These are phyloP conservation scores for Auricularia sp. DNA, from an alignment of 768 basidiomycete species.

Conservation along the genomic window DNA sequence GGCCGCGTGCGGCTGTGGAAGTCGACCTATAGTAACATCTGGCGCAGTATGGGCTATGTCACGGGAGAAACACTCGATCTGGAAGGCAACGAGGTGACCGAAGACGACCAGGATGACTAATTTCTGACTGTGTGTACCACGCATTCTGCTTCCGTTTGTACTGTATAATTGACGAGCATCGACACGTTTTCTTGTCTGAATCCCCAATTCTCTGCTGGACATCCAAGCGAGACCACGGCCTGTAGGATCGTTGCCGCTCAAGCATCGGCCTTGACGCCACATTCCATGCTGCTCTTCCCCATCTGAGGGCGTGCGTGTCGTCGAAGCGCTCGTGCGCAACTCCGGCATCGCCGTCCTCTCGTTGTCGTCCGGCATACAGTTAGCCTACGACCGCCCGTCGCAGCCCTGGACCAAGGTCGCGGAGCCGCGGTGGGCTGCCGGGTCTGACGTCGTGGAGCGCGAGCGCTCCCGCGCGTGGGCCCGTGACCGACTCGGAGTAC, in stretches of 20 bases:
- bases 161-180: too few species aligned
- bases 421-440: constrained; percentile 76
- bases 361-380: constrained; percentile 66
- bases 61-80: constrained; percentile 43
- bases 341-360: constrained; percentile 73
- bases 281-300: too few species aligned
- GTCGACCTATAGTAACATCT: constrained; percentile 70
- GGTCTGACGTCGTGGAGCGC: constrained; percentile 60
- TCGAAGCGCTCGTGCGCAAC: constrained; percentile 55
- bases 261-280: too few species aligned
- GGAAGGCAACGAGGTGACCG: background rate
- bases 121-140: background rate
- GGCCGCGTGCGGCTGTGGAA: constrained; percentile 80
- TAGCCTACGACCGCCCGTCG: constrained; percentile 66
- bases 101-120: background rate
- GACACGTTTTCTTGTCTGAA: too few species aligned
- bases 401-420: constrained; percentile 64
- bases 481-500: constrained; percentile 14
- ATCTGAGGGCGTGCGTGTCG: constrained; percentile 23
- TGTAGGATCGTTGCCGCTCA: too few species aligned
- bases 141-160: too few species aligned
- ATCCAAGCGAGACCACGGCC: too few species aligned
- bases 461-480: background rate
- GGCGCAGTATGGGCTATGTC: constrained; percentile 73
- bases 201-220: too few species aligned